Evolutionary conservation across 1,284 basidiomycete species (phyloP), one percentile per base, ranked within the genome.

Genomic region (Apiotrichum sp.): DNA sequence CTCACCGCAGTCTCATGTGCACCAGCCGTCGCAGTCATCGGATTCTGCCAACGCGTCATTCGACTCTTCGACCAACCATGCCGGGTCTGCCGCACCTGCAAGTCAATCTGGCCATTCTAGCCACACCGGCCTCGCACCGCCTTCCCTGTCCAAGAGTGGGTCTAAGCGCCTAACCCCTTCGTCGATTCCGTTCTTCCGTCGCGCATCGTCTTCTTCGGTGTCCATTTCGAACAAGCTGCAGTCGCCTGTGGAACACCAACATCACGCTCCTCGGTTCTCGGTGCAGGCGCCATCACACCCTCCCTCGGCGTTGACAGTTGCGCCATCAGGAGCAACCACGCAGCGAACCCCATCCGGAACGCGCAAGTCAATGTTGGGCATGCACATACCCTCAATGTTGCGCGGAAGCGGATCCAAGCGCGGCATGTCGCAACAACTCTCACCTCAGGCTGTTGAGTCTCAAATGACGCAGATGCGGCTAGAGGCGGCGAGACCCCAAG

Each of bases 101-200:
- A 22, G 22, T 22, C 22, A 22, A 22, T 22, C 22, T 22, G 22
- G 22, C 22, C 22, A 22, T 22, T 8, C 36, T 38, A 38, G 36
- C 36, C 36, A 38, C 36, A 35, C 56, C 4, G 47, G 38, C 22
- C 55, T 59, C 16, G 58, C 56, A 13, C 56, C 59, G 10, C 56
- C 63, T 9, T 44, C 22, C 22, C 22, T 36, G 13, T 54, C 55
- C 29, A 61, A 52, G 50, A 45, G 58, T 48, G 71, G 64, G 50
- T 63, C 63, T 56, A 76, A 77, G 58, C 84, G 92, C 49, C 83
- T 93, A 48, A 95, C 93, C 0, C 93, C 93, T 0, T 93, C 90
- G 13, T 89, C 90, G 7, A 96, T 97, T 62, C 93, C 93, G 1
- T 97, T 97, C 78, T 96, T 96, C 80, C 83, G 91, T 42, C 86